Evolutionary conservation across 495 filamentous ascomycete genomes (phyloP), one percentile per base, ranked within the genome.

Genomic region (Penicillium riverlandense): DNA sequence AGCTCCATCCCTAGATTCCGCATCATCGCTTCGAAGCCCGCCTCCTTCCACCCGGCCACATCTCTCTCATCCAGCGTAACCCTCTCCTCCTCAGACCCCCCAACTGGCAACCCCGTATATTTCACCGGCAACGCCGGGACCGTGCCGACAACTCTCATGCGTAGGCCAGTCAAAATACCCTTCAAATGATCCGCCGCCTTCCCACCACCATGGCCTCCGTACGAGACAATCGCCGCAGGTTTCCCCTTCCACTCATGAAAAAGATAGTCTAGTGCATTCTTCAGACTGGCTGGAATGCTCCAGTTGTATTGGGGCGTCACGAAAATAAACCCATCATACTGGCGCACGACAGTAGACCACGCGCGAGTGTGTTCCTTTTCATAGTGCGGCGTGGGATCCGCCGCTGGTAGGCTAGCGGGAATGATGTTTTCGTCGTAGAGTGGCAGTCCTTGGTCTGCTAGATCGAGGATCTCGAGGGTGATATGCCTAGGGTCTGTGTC

Each of bases 211-310:
- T 64, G 41, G 0, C 70, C 63, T 4, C 78, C 78, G 61, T 80
- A 82, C 41, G 62, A 74, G 11, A 83, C 69, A 46, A 82, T 68
- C 42, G 61, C 63, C 13, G 71, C 72, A 0, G 78, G 72, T 58
- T 82, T 83, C 27, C 72, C 75, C 41, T 57, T 68, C 79, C 79
- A 82, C 54, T 84, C 79, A 48, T 77, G 51, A 36, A 65, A 62
- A 1, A 84, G 66, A 52, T 79, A 82, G 53, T 83, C 79, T 37
- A 83, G 71, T 11, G 80, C 80, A 53, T 82, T 82, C 63, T 83
- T 83, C 35, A 78, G 48, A 28, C 66, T 71, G 0, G 76, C 78
- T 0, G 77, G 66, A 32, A 75, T 62, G 12, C 70, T 63, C 70
- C 71, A 77, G 57, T 78, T 76, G 50, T 76, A 75, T 55, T 77